These are phyloP conservation scores for Cornus florida DNA, from an alignment of 148 eudicot genomes.

Conservation along the genomic window DNA sequence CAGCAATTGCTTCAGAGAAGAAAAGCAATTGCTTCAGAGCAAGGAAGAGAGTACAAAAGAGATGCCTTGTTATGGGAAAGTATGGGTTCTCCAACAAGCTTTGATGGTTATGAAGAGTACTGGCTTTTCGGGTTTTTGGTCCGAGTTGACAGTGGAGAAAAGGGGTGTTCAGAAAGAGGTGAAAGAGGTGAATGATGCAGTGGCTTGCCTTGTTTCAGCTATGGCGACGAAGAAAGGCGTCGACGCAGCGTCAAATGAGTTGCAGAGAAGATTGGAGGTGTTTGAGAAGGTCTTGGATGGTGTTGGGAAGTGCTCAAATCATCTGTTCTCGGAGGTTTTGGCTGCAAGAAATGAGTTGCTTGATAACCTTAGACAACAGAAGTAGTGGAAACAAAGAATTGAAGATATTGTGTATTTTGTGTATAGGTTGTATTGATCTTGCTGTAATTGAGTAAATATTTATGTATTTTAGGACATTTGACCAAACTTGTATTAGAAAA, in stretches of 20 bases:
- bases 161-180: constrained; percentile 38
- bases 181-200: constrained; percentile 37
- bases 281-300: constrained; percentile 30
- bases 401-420: too few relatives aligned
- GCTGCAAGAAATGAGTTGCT: constrained; percentile 42
- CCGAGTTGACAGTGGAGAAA: constrained; percentile 7
- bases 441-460: too few relatives aligned
- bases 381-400: neutral
- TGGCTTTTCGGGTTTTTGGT: constrained; percentile 29
- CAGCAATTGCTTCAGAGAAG: constrained; percentile 15
- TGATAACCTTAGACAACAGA: constrained; percentile 27
- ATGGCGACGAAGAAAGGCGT: neutral
- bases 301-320: constrained; percentile 25
- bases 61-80: constrained; percentile 21
- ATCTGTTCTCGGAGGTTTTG: constrained; percentile 47
- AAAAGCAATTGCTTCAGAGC: constrained; percentile 13
- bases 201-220: constrained; percentile 17
- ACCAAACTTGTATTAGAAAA: too few relatives aligned
- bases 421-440: too few relatives aligned
- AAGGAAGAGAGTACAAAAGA: constrained; percentile 3
- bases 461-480: too few relatives aligned
- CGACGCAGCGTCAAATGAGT: constrained; percentile 11
- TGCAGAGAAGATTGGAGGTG: constrained; percentile 34
- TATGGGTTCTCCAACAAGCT: constrained; percentile 41
- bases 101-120: constrained; percentile 41